Conservation (phyloP, 441 rosid species). For the Melastoma candidum region DNA sequence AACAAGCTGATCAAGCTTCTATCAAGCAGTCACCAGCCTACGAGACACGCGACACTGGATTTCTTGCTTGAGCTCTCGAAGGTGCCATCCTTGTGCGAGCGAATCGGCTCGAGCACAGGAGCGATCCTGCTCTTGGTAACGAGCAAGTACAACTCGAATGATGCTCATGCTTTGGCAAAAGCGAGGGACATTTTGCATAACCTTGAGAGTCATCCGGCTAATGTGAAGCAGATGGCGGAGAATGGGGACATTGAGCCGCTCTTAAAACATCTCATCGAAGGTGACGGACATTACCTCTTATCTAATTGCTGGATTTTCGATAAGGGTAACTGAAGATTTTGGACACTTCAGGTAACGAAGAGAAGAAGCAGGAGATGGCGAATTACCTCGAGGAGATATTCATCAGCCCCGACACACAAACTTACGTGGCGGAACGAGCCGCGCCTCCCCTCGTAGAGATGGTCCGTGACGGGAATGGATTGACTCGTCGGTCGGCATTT, state of each 20-base stretch:
- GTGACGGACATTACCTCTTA: slow-evolving; percentile 18
- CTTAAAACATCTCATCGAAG: slow-evolving; percentile 54
- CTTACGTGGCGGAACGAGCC: slow-evolving; percentile 60
- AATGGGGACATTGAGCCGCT: slow-evolving; percentile 77
- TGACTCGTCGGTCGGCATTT: slow-evolving; percentile 49
- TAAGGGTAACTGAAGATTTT: not conserved
- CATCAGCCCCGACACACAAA: slow-evolving; percentile 49
- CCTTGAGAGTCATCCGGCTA: slow-evolving; percentile 42
- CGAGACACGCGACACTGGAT: slow-evolving; percentile 42
- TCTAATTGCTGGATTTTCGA: slow-evolving; percentile 1
- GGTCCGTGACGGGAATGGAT: slow-evolving; percentile 48
- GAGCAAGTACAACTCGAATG: slow-evolving; percentile 38
- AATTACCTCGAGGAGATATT: slow-evolving; percentile 54
- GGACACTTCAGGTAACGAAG: slow-evolving; percentile 43
- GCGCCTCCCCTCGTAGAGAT: slow-evolving; percentile 51
- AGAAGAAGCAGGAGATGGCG: slow-evolving; percentile 63
- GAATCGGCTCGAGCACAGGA: slow-evolving; percentile 53
- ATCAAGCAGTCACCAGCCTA: slow-evolving; percentile 51
- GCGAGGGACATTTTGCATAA: slow-evolving; percentile 55
- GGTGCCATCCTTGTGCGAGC: slow-evolving; percentile 33
- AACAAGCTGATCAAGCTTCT: slow-evolving; percentile 41
- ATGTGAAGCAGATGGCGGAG: slow-evolving; percentile 85
- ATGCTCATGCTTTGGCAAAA: slow-evolving; percentile 45
- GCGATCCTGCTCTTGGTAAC: slow-evolving; percentile 70
- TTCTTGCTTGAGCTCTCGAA: slow-evolving; percentile 67